A percentile compares a stretch with the other conserved stretches of the same genome.
These are phyloP conservation scores for Cerioporus squamosus DNA, from an alignment of 1,284 basidiomycete species.

Conservation along the genomic window DNA sequence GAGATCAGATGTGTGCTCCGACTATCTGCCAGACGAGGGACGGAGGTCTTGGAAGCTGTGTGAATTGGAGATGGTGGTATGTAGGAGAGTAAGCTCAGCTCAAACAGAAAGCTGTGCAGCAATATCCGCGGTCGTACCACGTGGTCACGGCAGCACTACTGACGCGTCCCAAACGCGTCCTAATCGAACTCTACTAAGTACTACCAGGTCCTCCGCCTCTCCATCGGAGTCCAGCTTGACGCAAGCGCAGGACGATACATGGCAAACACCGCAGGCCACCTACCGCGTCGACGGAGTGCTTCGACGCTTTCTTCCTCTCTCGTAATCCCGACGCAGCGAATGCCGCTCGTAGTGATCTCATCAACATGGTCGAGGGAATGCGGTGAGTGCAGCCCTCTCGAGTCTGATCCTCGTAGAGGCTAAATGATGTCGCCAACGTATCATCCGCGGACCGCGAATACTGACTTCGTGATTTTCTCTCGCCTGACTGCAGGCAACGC, in stretches of 20 bases:
- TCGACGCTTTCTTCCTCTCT: slow-evolving; percentile 12
- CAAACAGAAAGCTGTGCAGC: no score
- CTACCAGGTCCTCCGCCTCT: neutral
- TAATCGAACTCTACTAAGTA: no score
- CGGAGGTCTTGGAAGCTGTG: no score
- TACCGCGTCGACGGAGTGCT: slow-evolving; percentile 20
- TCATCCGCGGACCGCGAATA: neutral
- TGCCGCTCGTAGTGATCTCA: slow-evolving; percentile 7
- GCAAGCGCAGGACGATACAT: neutral
- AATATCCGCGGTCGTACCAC: no score
- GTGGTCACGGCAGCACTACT: no score
- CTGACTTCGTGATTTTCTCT: slow-evolving; percentile 1
- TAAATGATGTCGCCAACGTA: no score
- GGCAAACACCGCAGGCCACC: neutral
- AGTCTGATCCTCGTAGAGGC: neutral
- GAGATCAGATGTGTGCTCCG: no score
- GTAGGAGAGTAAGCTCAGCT: no score
- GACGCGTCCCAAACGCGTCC: no score
- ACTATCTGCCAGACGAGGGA: no score
- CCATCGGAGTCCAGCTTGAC: neutral
- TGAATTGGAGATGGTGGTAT: no score
- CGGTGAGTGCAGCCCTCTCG: slow-evolving; percentile 7
- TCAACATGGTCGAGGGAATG: slow-evolving; percentile 13
- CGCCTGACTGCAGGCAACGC: slow-evolving; percentile 6
- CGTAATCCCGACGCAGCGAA: slow-evolving; percentile 17